These are phyloP conservation scores for Agaricus blazei DNA, from an alignment of 768 basidiomycete genomes.

Conservation along the genomic window DNA sequence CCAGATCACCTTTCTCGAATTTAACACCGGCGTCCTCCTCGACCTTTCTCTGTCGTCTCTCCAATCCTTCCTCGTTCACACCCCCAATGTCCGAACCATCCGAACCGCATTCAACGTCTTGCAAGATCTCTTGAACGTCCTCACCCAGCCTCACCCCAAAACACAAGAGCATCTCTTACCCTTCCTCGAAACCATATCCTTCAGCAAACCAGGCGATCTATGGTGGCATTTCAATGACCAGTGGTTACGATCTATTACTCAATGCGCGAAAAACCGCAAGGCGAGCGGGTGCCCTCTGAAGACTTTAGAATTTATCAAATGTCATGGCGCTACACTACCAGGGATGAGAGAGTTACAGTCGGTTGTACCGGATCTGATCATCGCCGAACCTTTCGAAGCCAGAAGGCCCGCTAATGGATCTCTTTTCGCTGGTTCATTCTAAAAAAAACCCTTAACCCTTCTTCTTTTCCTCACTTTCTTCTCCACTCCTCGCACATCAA, in stretches of 20 bases:
- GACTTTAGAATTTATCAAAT: slow-evolving; percentile 22
- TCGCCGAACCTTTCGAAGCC: slow-evolving; percentile 5
- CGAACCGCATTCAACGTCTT: slow-evolving; percentile 26
- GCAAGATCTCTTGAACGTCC: slow-evolving; percentile 17
- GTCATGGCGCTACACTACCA: slow-evolving; percentile 16
- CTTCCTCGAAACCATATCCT: slow-evolving; percentile 21
- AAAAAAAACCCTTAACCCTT: neutral
- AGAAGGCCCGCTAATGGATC: neutral
- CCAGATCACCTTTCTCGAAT: slow-evolving; percentile 24
- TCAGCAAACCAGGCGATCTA: slow-evolving; percentile 25
- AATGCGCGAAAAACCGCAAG: slow-evolving; percentile 13
- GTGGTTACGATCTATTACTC: slow-evolving; percentile 21
- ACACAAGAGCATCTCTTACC: slow-evolving; percentile 17
- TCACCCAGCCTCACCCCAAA: slow-evolving; percentile 9
- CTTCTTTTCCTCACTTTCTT: neutral
- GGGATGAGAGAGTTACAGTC: slow-evolving; percentile 5
- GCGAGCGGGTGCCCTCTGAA: slow-evolving; percentile 13
- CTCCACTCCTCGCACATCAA: neutral
- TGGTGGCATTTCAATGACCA: slow-evolving; percentile 29
- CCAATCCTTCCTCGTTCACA: slow-evolving; percentile 15
- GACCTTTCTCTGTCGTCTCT: slow-evolving; percentile 19
- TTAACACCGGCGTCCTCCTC: slow-evolving; percentile 23
- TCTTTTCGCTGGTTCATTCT: slow-evolving; percentile 4
- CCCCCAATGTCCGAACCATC: slow-evolving; percentile 19
- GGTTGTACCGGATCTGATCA: slow-evolving; percentile 7